A percentile compares a stretch with the other conserved stretches of the same genome.
These are phyloP conservation scores for Blastobotrys malaysiensis DNA, from an alignment of 1,139 yeast species.

Conservation along the genomic window DNA sequence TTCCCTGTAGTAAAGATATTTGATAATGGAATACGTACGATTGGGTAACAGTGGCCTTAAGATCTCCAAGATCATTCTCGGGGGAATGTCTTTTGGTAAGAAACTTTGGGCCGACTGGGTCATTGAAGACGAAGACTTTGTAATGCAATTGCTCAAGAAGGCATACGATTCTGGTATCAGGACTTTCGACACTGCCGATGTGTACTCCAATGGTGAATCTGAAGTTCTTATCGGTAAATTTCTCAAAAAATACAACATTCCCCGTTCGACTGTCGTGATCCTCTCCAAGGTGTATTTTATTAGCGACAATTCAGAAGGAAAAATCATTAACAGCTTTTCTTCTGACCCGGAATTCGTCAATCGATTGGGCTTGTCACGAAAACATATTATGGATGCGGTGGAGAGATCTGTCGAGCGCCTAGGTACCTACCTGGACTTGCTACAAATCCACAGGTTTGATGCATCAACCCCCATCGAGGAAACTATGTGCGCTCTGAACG, in stretches of 20 bases:
- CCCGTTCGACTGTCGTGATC: constrained; percentile 36
- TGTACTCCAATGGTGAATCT: constrained; percentile 40
- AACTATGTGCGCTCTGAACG: constrained; percentile 52
- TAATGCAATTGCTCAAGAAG: constrained; percentile 40
- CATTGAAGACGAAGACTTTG: constrained; percentile 39
- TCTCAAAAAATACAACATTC: constrained; percentile 36
- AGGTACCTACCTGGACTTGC: constrained; percentile 11
- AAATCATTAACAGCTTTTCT: no score
- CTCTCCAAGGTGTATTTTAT: constrained; percentile 21
- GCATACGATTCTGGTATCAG: constrained; percentile 45
- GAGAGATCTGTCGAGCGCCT: constrained; percentile 9
- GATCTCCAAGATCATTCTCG: constrained; percentile 48
- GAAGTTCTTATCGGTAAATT: constrained; percentile 39
- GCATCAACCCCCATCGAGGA: constrained; percentile 7
- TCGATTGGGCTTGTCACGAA: constrained; percentile 40
- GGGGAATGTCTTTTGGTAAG: constrained; percentile 52
- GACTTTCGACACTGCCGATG: no score
- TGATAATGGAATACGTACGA: constrained; percentile 6
- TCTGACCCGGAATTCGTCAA: constrained; percentile 32
- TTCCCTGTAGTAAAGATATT: no score
- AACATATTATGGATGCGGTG: constrained; percentile 44
- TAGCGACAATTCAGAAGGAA: no score
- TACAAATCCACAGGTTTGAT: constrained; percentile 18
- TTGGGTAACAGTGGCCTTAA: constrained; percentile 47
- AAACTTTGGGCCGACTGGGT: constrained; percentile 48